phyloP scores from a whole-genome alignment of 116 monocot genomes.

The Trichopus zeylanicus region DNA sequence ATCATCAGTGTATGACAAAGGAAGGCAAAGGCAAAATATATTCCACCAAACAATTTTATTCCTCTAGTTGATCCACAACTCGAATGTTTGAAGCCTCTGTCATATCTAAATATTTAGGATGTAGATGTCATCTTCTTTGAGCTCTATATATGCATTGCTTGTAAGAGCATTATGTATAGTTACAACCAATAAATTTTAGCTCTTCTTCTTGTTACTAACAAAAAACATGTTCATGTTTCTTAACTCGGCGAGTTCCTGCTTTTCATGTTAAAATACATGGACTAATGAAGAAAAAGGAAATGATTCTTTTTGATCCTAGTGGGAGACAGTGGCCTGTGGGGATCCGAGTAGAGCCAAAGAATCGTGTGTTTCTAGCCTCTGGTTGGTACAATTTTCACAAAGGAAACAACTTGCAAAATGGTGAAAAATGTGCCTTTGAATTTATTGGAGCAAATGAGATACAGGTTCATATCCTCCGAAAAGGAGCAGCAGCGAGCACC shows the following conservation, averaged over 20 bases:
- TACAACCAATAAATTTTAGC: neutral
- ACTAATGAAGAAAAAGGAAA: neutral
- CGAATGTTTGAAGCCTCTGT: too few relatives aligned
- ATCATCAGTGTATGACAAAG: too few relatives aligned
- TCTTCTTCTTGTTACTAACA: neutral
- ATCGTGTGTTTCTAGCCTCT: neutral
- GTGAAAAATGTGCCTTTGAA: slow-evolving; percentile 29
- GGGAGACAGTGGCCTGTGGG: slow-evolving; percentile 14
- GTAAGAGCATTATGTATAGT: neutral
- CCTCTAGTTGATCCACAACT: too few relatives aligned
- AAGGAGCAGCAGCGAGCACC: neutral
- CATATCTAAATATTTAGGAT: too few relatives aligned
- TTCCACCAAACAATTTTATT: too few relatives aligned
- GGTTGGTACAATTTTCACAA: slow-evolving; percentile 18
- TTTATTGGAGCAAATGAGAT: slow-evolving; percentile 8
- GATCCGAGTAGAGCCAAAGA: neutral
- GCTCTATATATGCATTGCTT: neutral
- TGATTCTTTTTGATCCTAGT: slow-evolving; percentile 1
- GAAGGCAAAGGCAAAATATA: too few relatives aligned
- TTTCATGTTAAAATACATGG: neutral
- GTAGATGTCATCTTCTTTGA: neutral
- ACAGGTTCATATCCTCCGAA: slow-evolving; percentile 4
- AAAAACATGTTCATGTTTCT: neutral
- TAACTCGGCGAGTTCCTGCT: neutral
- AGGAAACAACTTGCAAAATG: slow-evolving; percentile 18